Percentiles rank a stretch among this genome's conserved stretches.
These are phyloP conservation scores for Bruguiera sexangula DNA, from an alignment of 345 rosid genomes.

Conservation along the genomic window DNA sequence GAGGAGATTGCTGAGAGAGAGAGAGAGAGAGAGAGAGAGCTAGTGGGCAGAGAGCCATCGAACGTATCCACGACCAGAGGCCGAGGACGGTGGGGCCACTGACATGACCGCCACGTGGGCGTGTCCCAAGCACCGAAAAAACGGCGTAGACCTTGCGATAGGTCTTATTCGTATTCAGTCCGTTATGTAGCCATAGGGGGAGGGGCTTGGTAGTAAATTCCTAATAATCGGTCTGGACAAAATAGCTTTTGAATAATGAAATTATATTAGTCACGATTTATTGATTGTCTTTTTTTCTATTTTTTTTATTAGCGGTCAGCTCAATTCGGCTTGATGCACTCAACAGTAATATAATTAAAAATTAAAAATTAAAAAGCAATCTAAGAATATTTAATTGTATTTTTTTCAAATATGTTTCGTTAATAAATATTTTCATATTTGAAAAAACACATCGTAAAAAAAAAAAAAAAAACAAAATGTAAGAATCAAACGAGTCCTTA, in stretches of 20 bases:
- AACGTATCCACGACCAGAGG: constrained; percentile 35
- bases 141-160: constrained; percentile 9
- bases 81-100: constrained; percentile 38
- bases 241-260: no score
- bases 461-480: neutral
- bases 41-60: constrained; percentile 19
- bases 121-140: constrained; percentile 26
- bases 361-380: neutral
- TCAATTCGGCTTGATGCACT: no score
- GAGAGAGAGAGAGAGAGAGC: constrained; percentile 5
- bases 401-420: no score
- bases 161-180: neutral
- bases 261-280: no score
- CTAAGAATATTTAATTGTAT: no score
- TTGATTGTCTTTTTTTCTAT: no score
- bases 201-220: no score
- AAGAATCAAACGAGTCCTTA: no score
- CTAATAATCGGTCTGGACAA: no score
- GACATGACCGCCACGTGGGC: constrained; percentile 65
- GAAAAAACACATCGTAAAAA: no score
- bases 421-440: no score
- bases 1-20: neutral
- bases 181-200: neutral
- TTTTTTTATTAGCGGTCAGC: no score
- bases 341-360: neutral